phyloP scores from a whole-genome alignment of 2,329 filamentous ascomycete species.

The Didymellaceae sp. region DNA sequence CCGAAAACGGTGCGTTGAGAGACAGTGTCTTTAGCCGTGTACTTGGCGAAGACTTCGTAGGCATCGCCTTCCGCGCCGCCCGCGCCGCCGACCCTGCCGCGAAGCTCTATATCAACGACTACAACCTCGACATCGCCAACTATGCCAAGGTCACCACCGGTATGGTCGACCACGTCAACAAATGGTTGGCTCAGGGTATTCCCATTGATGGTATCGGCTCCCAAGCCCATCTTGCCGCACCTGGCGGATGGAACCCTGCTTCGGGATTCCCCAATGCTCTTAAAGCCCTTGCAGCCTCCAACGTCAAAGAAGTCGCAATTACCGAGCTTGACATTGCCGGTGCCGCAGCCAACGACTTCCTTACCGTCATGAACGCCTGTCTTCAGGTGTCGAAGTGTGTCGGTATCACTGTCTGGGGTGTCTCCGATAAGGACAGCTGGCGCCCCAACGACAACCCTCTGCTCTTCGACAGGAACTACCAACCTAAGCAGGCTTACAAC shows the following conservation, averaged over 20 bases:
- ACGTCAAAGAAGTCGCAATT: slow-evolving; percentile 66
- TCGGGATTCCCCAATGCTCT: slow-evolving; percentile 54
- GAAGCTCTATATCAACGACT: slow-evolving; percentile 79
- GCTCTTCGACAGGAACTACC: slow-evolving; percentile 54
- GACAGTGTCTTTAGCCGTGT: slow-evolving; percentile 68
- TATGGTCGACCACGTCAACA: slow-evolving; percentile 67
- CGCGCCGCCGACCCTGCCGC: slow-evolving; percentile 69
- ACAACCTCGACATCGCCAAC: slow-evolving; percentile 66
- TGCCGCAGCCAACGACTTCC: slow-evolving; percentile 63
- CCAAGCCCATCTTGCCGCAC: slow-evolving; percentile 44
- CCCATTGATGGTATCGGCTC: slow-evolving; percentile 71
- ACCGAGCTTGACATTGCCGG: slow-evolving; percentile 73
- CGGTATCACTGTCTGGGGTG: slow-evolving; percentile 70
- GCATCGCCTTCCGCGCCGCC: slow-evolving; percentile 74
- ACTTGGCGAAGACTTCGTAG: slow-evolving; percentile 73
- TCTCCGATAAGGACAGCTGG: slow-evolving; percentile 57
- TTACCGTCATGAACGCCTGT: slow-evolving; percentile 63
- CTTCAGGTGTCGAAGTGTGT: slow-evolving; percentile 66
- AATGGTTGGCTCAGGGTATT: slow-evolving; percentile 67
- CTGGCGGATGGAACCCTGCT: slow-evolving; percentile 50
- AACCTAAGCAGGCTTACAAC: slow-evolving; percentile 52
- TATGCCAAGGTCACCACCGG: slow-evolving; percentile 63
- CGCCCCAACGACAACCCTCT: slow-evolving; percentile 51
- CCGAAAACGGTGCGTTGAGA: slow-evolving; percentile 66
- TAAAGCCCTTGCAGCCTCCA: slow-evolving; percentile 55